phyloP scores from a whole-genome alignment of 2,329 filamentous ascomycete species.

The Ophiostoma fasciatum region DNA sequence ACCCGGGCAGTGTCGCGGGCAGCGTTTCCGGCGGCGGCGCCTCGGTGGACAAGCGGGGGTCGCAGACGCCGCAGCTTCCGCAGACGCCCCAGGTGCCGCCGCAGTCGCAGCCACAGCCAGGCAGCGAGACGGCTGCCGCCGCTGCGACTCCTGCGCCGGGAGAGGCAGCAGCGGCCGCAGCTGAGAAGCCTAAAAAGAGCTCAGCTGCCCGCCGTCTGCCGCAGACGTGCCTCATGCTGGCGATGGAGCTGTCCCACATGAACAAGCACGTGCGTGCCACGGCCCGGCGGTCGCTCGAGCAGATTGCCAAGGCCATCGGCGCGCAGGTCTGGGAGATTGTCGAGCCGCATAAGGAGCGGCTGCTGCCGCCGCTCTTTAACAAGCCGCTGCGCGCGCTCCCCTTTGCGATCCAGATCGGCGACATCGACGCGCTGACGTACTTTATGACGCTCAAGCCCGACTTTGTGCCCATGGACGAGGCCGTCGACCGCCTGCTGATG shows the following conservation, averaged over 20 bases:
- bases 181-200: constrained; percentile 39
- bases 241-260: constrained; percentile 84
- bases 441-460: constrained; percentile 80
- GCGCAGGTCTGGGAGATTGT: constrained; percentile 79
- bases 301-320: constrained; percentile 63
- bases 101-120: background rate
- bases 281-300: constrained; percentile 64
- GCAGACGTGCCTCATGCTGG: constrained; percentile 70
- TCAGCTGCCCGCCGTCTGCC: constrained; percentile 30
- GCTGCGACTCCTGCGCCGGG: no score
- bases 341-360: constrained; percentile 74
- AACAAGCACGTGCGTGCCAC: constrained; percentile 88
- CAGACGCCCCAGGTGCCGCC: background rate
- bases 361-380: constrained; percentile 84
- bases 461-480: constrained; percentile 83
- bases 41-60: background rate
- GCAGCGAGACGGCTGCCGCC: no score
- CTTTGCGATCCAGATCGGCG: constrained; percentile 91
- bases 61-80: constrained; percentile 3
- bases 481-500: constrained; percentile 77
- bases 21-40: no score
- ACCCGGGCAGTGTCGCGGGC: no score
- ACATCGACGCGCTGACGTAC: constrained; percentile 95
- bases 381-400: constrained; percentile 88
- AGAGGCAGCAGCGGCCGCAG: constrained; percentile 28